phyloP scores from a whole-genome alignment of 345 rosid species.

The Corymbia maculata region DNA sequence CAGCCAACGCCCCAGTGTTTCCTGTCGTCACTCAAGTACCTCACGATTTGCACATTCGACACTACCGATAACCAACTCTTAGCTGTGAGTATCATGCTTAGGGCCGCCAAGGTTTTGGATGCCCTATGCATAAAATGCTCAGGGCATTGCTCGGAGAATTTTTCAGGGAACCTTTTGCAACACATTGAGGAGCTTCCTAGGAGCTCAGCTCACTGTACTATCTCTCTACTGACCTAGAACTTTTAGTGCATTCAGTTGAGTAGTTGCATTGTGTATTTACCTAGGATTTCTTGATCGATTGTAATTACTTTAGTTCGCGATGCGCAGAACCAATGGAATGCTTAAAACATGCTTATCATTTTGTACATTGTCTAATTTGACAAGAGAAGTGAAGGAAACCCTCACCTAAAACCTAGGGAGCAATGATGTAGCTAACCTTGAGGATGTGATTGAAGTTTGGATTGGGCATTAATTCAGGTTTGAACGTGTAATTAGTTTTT shows the following conservation, averaged over 20 bases:
- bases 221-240: background rate
- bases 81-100: background rate
- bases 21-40: background rate
- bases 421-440: background rate
- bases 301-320: background rate
- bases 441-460: background rate
- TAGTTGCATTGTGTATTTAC: background rate
- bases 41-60: background rate
- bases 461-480: background rate
- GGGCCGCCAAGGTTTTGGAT: background rate
- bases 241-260: background rate
- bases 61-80: background rate
- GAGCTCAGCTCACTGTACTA: background rate
- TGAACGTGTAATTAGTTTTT: background rate
- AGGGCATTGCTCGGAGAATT: background rate
- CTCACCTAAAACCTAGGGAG: background rate
- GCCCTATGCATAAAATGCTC: background rate
- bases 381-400: background rate
- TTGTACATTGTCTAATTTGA: background rate
- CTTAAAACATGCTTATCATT: background rate
- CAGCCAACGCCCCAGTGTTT: background rate
- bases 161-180: background rate
- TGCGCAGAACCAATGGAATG: rapidly evolving
- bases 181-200: background rate
- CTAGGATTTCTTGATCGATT: background rate